A percentile compares a stretch with the other conserved stretches of the same genome.
phyloP scores from a whole-genome alignment of 192 early-diverging fungal species.

The Podila horticola region DNA sequence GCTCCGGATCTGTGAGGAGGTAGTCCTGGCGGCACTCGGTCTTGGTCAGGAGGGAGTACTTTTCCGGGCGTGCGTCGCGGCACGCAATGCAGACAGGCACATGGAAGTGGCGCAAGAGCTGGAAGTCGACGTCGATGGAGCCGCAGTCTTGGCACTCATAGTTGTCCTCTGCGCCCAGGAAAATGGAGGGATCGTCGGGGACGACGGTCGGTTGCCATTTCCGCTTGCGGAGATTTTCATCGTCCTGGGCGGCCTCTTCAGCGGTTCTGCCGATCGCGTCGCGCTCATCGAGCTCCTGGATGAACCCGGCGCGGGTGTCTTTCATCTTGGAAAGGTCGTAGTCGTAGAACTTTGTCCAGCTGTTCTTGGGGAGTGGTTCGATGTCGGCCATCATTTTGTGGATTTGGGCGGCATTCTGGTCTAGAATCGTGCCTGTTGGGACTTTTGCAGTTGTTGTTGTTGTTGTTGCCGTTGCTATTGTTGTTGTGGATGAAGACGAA shows the following conservation, averaged over 20 bases:
- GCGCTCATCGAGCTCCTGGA: conserved; percentile 65
- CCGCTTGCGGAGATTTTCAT: conserved; percentile 39
- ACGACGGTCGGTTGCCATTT: conserved; percentile 50
- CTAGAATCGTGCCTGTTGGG: conserved; percentile 7
- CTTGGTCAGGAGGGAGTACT: conserved; percentile 95
- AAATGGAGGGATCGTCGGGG: conserved; percentile 56
- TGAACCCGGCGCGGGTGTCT: conserved; percentile 90
- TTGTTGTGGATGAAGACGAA: too few relatives aligned
- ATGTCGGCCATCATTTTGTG: conserved; percentile 30
- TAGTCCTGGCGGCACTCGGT: conserved; percentile 91
- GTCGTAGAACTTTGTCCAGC: conserved; percentile 65
- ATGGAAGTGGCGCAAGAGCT: conserved; percentile 77
- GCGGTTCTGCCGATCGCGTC: conserved; percentile 9
- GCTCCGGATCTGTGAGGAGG: conserved; percentile 92
- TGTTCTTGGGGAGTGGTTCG: conserved; percentile 47
- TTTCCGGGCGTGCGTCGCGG: conserved; percentile 79
- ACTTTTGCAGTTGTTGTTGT: neutral
- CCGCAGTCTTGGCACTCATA: conserved; percentile 87
- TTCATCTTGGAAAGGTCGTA: conserved; percentile 90
- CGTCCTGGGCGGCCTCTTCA: neutral
- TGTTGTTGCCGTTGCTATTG: neutral
- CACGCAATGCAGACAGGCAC: conserved; percentile 82
- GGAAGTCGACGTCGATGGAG: conserved; percentile 84
- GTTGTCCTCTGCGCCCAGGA: conserved; percentile 61
- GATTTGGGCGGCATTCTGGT: conserved; percentile 16